Evolutionary conservation across 2,329 filamentous ascomycete species (phyloP).

Genomic region (Claviceps arundinis): DNA sequence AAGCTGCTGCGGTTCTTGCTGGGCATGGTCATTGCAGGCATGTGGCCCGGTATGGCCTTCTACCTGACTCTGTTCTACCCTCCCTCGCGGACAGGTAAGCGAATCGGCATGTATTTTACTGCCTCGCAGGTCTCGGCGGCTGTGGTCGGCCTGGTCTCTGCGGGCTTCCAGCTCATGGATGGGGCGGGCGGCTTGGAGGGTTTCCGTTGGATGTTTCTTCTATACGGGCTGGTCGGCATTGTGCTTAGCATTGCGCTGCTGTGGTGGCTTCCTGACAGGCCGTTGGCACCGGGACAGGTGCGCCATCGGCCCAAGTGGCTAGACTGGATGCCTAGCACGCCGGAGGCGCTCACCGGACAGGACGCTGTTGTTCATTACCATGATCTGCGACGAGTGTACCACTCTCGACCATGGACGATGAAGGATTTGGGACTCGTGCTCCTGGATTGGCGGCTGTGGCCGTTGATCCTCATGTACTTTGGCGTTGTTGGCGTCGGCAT

Average conservation of each 20-base stretch:
- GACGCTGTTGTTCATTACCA: constrained; percentile 75
- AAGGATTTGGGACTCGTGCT: constrained; percentile 58
- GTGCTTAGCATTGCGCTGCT: constrained; percentile 59
- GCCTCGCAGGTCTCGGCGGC: constrained; percentile 80
- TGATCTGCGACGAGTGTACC: constrained; percentile 70
- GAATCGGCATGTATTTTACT: constrained; percentile 82
- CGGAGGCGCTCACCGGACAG: constrained; percentile 60
- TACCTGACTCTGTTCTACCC: constrained; percentile 89
- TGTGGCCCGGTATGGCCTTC: constrained; percentile 94
- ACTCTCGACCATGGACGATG: constrained; percentile 57
- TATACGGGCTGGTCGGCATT: constrained; percentile 68
- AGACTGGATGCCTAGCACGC: constrained; percentile 53
- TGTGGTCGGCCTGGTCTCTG: constrained; percentile 78
- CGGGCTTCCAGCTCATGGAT: constrained; percentile 87
- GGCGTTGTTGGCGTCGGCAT: constrained; percentile 88
- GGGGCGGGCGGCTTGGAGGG: constrained; percentile 62
- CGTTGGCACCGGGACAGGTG: constrained; percentile 55
- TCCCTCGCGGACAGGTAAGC: constrained; percentile 70
- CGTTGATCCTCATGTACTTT: constrained; percentile 82
- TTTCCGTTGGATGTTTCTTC: constrained; percentile 84
- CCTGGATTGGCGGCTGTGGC: constrained; percentile 81
- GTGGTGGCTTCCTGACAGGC: constrained; percentile 86
- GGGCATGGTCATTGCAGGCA: constrained; percentile 77
- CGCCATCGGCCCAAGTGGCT: constrained; percentile 36
- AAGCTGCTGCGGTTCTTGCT: constrained; percentile 79